Conservation (phyloP, 352 stramenopile genomes). For the Lagenidium giganteum region DNA sequence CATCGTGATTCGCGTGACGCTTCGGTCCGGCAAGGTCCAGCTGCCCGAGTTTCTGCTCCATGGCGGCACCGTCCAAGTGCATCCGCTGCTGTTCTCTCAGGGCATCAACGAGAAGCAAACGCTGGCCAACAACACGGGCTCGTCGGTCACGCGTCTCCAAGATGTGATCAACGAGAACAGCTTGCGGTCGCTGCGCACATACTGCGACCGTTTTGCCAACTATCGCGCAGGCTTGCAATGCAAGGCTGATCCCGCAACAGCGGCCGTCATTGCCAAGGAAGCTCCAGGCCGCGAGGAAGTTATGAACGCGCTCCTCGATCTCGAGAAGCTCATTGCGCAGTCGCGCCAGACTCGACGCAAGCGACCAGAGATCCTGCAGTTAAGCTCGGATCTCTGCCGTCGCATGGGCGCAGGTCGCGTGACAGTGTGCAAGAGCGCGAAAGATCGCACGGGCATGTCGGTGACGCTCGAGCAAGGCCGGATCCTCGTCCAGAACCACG, state of each 20-base stretch:
- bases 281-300: slow-evolving; percentile 49
- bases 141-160: slow-evolving; percentile 69
- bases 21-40: slow-evolving; percentile 76
- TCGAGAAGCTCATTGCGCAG: slow-evolving; percentile 70
- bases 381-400: slow-evolving; percentile 78
- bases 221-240: slow-evolving; percentile 45
- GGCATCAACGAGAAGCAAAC: slow-evolving; percentile 94
- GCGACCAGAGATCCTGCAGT: slow-evolving; percentile 78
- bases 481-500: slow-evolving; percentile 78
- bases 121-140: slow-evolving; percentile 85
- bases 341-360: slow-evolving; percentile 75
- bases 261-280: slow-evolving; percentile 4
- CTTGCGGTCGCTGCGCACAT: slow-evolving; percentile 56
- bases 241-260: too few species aligned
- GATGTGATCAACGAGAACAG: slow-evolving; percentile 81
- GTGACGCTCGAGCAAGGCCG: slow-evolving; percentile 93
- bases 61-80: slow-evolving; percentile 64
- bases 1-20: slow-evolving; percentile 78
- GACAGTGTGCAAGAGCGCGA: slow-evolving; percentile 97
- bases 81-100: slow-evolving; percentile 78
- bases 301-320: slow-evolving; percentile 37
- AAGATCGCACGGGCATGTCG: slow-evolving; percentile 97
- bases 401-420: slow-evolving; percentile 84
- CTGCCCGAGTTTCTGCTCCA: slow-evolving; percentile 41
- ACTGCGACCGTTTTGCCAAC: slow-evolving; percentile 77